These are phyloP conservation scores for Trapa incisa DNA, from an alignment of 345 rosid species.

Conservation along the genomic window DNA sequence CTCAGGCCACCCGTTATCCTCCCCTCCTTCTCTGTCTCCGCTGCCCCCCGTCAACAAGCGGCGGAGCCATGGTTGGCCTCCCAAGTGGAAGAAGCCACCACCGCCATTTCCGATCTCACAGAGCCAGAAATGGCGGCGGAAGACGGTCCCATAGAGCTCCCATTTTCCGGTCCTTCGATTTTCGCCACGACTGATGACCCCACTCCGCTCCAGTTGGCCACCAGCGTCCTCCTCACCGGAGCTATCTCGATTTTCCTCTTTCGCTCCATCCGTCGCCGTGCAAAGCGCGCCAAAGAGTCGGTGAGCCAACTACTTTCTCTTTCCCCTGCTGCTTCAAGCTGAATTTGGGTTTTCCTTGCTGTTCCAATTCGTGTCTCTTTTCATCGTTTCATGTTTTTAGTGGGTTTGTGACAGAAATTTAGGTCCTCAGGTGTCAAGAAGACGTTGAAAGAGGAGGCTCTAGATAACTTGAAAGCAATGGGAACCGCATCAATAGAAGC, in stretches of 20 bases:
- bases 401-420: slow-evolving; percentile 29
- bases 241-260: slow-evolving; percentile 74
- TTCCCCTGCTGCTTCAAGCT: too few species aligned
- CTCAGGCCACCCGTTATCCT: slow-evolving; percentile 11
- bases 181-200: slow-evolving; percentile 75
- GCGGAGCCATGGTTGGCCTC: slow-evolving; percentile 21
- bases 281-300: slow-evolving; percentile 64
- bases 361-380: neutral
- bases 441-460: slow-evolving; percentile 67
- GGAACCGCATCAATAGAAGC: slow-evolving; percentile 42
- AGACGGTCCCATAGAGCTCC: slow-evolving; percentile 68
- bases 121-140: slow-evolving; percentile 15
- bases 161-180: slow-evolving; percentile 34
- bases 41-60: slow-evolving; percentile 10
- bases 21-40: slow-evolving; percentile 17
- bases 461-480: slow-evolving; percentile 56
- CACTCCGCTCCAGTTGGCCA: slow-evolving; percentile 56
- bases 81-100: slow-evolving; percentile 20
- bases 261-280: slow-evolving; percentile 78
- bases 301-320: slow-evolving; percentile 15
- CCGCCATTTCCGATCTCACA: slow-evolving; percentile 11
- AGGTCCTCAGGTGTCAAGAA: slow-evolving; percentile 61
- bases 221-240: slow-evolving; percentile 79
- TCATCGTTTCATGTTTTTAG: neutral
- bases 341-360: neutral